Conservation (phyloP, 1,139 yeast genomes). For the Kodamaea sp. region DNA sequence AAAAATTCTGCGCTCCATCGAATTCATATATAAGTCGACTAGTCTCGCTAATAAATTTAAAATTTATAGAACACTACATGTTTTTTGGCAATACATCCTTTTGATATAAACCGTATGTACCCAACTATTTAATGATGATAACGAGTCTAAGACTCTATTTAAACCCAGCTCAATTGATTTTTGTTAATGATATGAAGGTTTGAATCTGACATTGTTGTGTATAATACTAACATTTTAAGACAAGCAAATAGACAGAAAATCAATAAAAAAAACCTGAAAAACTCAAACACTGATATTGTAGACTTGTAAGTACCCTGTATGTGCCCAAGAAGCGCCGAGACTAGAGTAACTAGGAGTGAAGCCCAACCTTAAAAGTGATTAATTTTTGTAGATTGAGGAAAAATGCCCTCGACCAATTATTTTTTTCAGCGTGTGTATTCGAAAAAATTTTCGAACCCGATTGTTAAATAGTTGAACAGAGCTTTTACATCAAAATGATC, state of each 20-base stretch:
- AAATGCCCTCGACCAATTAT: background rate
- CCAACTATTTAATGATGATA: slow-evolving; percentile 31
- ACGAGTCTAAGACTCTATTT: slow-evolving; percentile 44
- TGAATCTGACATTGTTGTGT: slow-evolving; percentile 29
- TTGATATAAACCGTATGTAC: slow-evolving; percentile 9
- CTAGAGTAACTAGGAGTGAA: no score
- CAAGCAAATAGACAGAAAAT: slow-evolving; percentile 1
- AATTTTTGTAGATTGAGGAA: no score
- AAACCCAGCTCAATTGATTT: slow-evolving; percentile 56
- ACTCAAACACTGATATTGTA: no score
- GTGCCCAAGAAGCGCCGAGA: no score
- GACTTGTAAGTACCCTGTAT: no score
- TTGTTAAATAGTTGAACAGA: no score
- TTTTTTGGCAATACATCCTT: background rate
- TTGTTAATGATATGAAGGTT: slow-evolving; percentile 47
- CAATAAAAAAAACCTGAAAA: no score
- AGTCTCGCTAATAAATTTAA: background rate
- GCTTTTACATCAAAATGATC: slow-evolving; percentile 18
- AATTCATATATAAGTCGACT: no score
- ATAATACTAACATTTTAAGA: slow-evolving; percentile 8
- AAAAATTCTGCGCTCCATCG: no score
- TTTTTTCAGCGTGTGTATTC: background rate
- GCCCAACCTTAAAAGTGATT: no score
- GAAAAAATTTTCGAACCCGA: slow-evolving; percentile 8
- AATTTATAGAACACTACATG: background rate